Evolutionary conservation across 148 eudicot genomes (phyloP), one percentile per base, ranked within the genome.

Genomic region (Rhododendron ferrugineum): DNA sequence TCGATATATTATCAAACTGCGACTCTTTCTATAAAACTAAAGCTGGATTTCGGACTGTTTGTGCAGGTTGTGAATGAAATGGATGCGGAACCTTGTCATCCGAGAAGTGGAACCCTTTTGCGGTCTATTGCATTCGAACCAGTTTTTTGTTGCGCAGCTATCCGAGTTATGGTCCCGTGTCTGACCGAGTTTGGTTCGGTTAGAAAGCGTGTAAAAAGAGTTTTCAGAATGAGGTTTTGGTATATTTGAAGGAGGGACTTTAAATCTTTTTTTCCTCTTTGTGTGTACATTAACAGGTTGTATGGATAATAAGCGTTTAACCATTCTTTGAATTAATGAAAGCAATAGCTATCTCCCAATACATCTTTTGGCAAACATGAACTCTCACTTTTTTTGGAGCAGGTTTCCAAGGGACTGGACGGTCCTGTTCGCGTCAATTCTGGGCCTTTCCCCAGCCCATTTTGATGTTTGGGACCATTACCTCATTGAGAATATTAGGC

Each of bases 61-160:
- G 28, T 87, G 84, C 89, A 87, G 91, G 86, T 85, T 77, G 54
- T 79, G 83, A 86, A 79, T 88, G 86, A 81, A 73, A 60, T 82
- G 34, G 46, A 32, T 14, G 4, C 54, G 14, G 18, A 77, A 47
- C 70, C 54, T 49, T 11, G 64, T 50, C 47, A 49, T 84, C 30
- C 23, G 78, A 64, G 82, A 85, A 81, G 56, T 54, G 68, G 50
- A 82, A 86, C 37, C 56, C 8, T 50, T 56, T 74, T 84, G 44
- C 18, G 52, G 82, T 50, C 73, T 66, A 13, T 40, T 13, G 58
- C 10, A 28, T 42, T 52, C 30, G 54, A 52, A 13, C 42, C 40
- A 4, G 7, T 30, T 32, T 70, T 70, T 70, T 26, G 16, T 14
- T 4, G 16, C 36, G 0, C 32, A 70, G 16, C 75, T 70, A 70